Conservation (phyloP, 2,329 filamentous ascomycete species). For the Tolypocladium tundrense region DNA sequence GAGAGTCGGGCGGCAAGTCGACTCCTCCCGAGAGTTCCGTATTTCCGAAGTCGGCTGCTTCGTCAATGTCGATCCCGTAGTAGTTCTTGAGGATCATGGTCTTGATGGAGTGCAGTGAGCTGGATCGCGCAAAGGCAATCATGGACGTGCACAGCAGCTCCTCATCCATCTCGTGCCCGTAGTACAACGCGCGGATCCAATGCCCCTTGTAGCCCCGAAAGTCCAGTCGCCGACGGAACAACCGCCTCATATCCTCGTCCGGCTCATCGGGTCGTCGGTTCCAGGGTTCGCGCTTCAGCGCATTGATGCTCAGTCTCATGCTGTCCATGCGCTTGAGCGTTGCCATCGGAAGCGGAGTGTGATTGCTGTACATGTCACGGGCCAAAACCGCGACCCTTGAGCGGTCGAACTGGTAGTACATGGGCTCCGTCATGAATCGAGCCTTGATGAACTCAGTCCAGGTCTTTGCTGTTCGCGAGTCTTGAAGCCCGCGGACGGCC, state of each 20-base stretch:
- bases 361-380: slow-evolving; percentile 24
- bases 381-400: slow-evolving; percentile 26
- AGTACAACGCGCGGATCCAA: slow-evolving; percentile 14
- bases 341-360: slow-evolving; percentile 3
- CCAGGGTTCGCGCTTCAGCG: slow-evolving; percentile 17
- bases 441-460: slow-evolving; percentile 38
- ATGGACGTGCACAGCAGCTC: slow-evolving; percentile 29
- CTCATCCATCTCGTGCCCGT: slow-evolving; percentile 24
- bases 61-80: slow-evolving; percentile 17
- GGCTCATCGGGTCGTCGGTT: slow-evolving; percentile 13
- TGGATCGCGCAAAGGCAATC: slow-evolving; percentile 29
- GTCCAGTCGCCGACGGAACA: slow-evolving; percentile 15
- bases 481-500: slow-evolving; percentile 12
- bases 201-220: slow-evolving; percentile 15
- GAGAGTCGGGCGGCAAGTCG: slow-evolving; percentile 34
- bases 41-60: slow-evolving; percentile 9
- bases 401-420: slow-evolving; percentile 37
- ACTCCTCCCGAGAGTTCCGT: slow-evolving; percentile 21
- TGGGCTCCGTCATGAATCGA: slow-evolving; percentile 33
- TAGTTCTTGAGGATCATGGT: slow-evolving; percentile 20
- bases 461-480: slow-evolving; percentile 19
- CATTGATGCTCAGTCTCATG: slow-evolving; percentile 18
- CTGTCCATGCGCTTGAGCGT: slow-evolving; percentile 17
- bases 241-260: slow-evolving; percentile 15
- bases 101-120: slow-evolving; percentile 21